Evolutionary conservation across 1,139 yeast genomes (phyloP), one percentile per base, ranked within the genome.

Genomic region (Sugiyamaella grinbergsii): DNA sequence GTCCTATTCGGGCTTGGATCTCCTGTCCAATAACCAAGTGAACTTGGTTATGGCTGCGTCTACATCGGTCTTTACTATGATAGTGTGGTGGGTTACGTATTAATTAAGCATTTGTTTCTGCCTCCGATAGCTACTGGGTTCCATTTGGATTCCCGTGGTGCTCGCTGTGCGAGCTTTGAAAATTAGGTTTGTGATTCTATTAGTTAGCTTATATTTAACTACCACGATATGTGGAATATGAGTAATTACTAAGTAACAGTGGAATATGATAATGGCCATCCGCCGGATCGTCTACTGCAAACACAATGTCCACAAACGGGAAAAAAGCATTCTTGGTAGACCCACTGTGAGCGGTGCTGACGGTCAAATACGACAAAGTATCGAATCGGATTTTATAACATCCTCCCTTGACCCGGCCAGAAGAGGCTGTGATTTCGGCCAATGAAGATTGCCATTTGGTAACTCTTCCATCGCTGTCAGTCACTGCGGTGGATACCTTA

Each of bases 151-250:
- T n/a, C 37, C 37, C 45, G 38, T 33, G 11, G 45, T 20, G 33
- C 43, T 40, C 43, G 43, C 43, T 26, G 8, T 23, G 34, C 43
- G 33, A 28, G 42, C 37, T 15, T 24, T 24, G 28, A 5, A 24
- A 24, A n/a, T 18, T 22, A 4, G 13, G 10, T 16, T 33, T 5
- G 15, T 16, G 15, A 33, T 33, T 33, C 18, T 33, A 16, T 15
- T 15, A 33, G 13, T 29, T 10, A 7, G 5, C 2, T 5, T 33
- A 8, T 3, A 7, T 7, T 54, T 63, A 83, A 60, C 86, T 81
- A 3, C 97, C 97, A 56, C 96, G 78, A 70, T 90, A 90, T 0
- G 96, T 90, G 13, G 95, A 81, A 70, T 89, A 90, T 42, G 95
- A 85, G 68, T 83, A 86, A 64, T 87, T 87, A 40, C 95, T 82